Conservation (phyloP, 202 grass and related monocot species). For the Hordeum pubiflorum region DNA sequence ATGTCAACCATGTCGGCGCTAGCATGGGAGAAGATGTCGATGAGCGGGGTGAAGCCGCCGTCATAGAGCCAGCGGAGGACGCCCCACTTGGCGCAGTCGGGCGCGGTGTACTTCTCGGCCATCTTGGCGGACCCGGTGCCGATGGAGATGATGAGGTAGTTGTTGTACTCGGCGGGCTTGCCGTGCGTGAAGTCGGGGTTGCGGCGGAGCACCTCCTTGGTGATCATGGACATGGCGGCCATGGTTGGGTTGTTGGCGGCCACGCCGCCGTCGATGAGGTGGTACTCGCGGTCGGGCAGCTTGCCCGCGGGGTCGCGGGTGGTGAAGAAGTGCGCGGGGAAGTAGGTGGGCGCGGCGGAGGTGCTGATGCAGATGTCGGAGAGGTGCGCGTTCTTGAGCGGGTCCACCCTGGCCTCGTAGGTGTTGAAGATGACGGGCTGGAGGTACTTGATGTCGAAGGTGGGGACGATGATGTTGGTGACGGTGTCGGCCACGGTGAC, state of each 20-base stretch:
- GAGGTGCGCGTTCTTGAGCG: too few relatives aligned
- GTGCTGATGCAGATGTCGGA: too few relatives aligned
- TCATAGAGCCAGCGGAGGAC: conserved; percentile 46
- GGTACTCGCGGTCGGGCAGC: not conserved
- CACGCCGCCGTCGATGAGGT: conserved; percentile 56
- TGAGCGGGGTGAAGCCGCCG: conserved; percentile 40
- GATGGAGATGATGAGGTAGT: conserved; percentile 56
- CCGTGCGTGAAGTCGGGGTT: conserved; percentile 37
- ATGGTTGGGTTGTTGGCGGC: not conserved
- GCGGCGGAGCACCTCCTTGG: conserved; percentile 35
- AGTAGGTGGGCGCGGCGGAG: too few relatives aligned
- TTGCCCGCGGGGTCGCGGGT: not conserved
- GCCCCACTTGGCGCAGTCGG: not conserved
- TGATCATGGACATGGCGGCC: conserved; percentile 2
- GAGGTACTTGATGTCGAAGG: too few relatives aligned
- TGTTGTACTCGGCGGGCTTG: conserved; percentile 35
- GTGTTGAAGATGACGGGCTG: too few relatives aligned
- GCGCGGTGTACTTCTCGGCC: conserved; percentile 43
- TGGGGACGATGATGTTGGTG: conserved; percentile 37
- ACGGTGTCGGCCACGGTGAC: conserved; percentile 27
- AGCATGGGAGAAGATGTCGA: conserved; percentile 20
- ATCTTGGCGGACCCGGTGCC: conserved; percentile 42
- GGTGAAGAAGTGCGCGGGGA: conserved; percentile 44
- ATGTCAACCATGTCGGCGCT: conserved; percentile 61
- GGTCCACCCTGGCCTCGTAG: too few relatives aligned